Evolutionary conservation across 202 grass and related monocot species (phyloP).

Genomic region (Digitaria exilis): DNA sequence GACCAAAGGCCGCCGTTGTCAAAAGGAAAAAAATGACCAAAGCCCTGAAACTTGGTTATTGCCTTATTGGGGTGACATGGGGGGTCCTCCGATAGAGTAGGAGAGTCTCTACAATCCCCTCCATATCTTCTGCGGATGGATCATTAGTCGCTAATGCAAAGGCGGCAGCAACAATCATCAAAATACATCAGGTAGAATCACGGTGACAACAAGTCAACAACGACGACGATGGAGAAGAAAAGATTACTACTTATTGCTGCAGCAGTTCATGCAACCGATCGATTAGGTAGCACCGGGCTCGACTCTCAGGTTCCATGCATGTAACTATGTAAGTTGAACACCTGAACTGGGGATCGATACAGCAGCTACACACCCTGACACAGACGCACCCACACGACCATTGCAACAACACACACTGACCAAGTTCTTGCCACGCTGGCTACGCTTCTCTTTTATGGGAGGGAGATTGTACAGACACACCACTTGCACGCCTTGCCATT

Average conservation of each 20-base stretch:
- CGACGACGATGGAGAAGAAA: background rate
- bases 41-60: too few relatives aligned
- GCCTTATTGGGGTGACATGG: too few relatives aligned
- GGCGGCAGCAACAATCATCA: too few relatives aligned
- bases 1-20: too few relatives aligned
- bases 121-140: too few relatives aligned
- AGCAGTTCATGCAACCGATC: conserved; percentile 1
- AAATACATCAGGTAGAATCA: background rate
- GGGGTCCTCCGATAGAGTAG: too few relatives aligned
- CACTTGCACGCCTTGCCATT: conserved; percentile 36
- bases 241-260: background rate
- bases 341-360: background rate
- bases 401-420: background rate
- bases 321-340: conserved; percentile 4
- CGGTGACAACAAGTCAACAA: too few relatives aligned
- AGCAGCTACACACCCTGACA: conserved; percentile 7
- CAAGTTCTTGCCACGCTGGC: background rate
- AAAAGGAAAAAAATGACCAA: too few relatives aligned
- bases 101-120: too few relatives aligned
- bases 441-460: conserved; percentile 10
- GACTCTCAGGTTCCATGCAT: conserved; percentile 11
- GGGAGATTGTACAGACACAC: conserved; percentile 33
- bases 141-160: too few relatives aligned
- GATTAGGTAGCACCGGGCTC: background rate
- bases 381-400: background rate